These are phyloP conservation scores for Withania somnifera DNA, from an alignment of 305 asterid genomes.

Conservation along the genomic window DNA sequence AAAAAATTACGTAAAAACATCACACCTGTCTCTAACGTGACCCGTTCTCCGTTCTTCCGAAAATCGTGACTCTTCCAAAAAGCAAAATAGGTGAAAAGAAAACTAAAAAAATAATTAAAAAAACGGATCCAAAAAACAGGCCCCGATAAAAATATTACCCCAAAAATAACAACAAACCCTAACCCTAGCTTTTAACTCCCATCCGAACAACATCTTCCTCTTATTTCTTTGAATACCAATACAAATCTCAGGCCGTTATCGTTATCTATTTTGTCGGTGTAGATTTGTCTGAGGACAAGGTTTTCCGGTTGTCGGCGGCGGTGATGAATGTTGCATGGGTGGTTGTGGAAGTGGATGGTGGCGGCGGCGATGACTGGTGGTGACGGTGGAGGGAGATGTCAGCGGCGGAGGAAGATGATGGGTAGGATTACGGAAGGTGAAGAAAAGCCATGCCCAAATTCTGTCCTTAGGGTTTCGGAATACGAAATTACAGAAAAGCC, in stretches of 20 bases:
- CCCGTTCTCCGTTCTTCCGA: background rate
- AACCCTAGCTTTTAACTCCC: constrained; percentile 1
- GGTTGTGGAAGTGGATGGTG: constrained; percentile 41
- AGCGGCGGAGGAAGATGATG: constrained; percentile 54
- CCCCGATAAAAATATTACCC: constrained; percentile 1
- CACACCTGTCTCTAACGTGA: background rate
- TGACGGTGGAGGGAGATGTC: constrained; percentile 39
- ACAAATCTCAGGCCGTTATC: background rate
- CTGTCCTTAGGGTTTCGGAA: constrained; percentile 4
- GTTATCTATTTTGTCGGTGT: background rate
- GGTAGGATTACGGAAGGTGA: constrained; percentile 30
- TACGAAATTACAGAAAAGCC: constrained; percentile 52
- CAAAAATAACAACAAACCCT: constrained; percentile 1
- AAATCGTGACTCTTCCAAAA: constrained; percentile 1
- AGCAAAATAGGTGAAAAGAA: background rate
- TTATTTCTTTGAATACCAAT: background rate
- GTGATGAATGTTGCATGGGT: constrained; percentile 25
- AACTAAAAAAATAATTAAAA: background rate
- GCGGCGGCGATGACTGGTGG: constrained; percentile 51
- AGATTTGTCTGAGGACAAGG: background rate
- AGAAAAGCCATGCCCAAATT: constrained; percentile 37
- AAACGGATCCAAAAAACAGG: constrained; percentile 4
- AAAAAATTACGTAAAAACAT: background rate
- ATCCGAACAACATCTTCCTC: background rate
- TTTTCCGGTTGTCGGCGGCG: constrained; percentile 20